Conservation (phyloP, 257 asterid genomes). For the Nicotiana tabacum region DNA sequence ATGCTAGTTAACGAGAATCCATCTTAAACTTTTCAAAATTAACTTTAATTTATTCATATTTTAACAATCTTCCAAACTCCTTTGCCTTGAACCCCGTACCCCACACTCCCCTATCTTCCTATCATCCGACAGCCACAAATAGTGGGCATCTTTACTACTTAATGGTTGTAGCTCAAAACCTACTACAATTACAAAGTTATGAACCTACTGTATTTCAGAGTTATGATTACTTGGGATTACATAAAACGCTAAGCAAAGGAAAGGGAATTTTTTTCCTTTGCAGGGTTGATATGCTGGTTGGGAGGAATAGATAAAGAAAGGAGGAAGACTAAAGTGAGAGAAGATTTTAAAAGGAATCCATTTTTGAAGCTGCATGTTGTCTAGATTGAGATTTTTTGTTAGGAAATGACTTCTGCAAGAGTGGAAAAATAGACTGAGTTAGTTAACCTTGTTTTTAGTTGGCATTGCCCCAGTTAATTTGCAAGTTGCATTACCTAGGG, state of each 20-base stretch:
- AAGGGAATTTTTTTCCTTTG: background rate
- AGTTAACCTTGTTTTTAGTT: background rate
- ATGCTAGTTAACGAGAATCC: background rate
- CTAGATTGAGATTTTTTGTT: background rate
- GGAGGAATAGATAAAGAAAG: background rate
- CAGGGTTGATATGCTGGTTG: background rate
- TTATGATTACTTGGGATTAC: background rate
- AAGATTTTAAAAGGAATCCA: background rate
- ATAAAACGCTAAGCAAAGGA: background rate
- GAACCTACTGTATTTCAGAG: background rate
- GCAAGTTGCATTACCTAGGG: background rate
- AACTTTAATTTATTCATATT: background rate
- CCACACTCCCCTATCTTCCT: background rate
- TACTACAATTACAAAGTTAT: background rate
- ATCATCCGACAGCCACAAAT: background rate
- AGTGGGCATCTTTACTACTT: background rate
- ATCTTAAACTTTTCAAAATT: background rate
- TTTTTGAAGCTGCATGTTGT: background rate
- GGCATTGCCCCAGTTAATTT: background rate
- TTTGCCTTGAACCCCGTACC: background rate
- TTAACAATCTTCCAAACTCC: background rate
- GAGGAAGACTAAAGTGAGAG: background rate
- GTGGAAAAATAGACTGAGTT: background rate
- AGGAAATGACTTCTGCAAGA: background rate
- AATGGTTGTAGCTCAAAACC: background rate